Conservation (phyloP, 176 grass and related monocot genomes). For the Rhynchospora breviuscula region DNA sequence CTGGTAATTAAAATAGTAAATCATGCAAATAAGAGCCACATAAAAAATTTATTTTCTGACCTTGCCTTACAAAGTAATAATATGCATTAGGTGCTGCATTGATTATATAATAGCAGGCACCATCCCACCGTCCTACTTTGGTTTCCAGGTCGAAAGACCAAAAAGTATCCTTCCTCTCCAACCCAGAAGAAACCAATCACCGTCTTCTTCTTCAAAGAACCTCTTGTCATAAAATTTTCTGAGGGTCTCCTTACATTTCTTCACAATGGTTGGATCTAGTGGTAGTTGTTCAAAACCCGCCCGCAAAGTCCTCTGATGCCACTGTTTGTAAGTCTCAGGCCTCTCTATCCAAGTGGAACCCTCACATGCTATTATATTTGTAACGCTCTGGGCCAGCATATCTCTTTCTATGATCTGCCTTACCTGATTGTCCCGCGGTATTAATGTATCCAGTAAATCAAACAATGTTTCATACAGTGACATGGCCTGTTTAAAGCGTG, state of each 20-base stretch:
- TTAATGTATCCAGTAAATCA: slow-evolving; percentile 27
- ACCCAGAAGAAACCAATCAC: slow-evolving; percentile 32
- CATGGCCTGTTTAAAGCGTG: slow-evolving; percentile 32
- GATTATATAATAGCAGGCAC: neutral
- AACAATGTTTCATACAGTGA: slow-evolving; percentile 21
- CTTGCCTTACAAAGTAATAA: neutral
- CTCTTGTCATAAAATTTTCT: slow-evolving; percentile 12
- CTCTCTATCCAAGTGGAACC: slow-evolving; percentile 33
- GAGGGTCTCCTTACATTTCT: slow-evolving; percentile 27
- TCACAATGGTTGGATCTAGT: slow-evolving; percentile 27
- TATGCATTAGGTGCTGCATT: neutral
- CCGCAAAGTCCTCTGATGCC: slow-evolving; percentile 32
- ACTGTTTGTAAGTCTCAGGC: slow-evolving; percentile 32
- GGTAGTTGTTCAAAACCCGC: slow-evolving; percentile 25
- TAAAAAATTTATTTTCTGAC: neutral
- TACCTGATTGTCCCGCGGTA: slow-evolving; percentile 28
- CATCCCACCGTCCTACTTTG: neutral
- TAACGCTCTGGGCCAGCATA: slow-evolving; percentile 22
- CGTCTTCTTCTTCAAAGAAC: slow-evolving; percentile 35
- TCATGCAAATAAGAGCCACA: neutral
- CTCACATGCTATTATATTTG: slow-evolving; percentile 34
- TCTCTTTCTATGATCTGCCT: slow-evolving; percentile 28
- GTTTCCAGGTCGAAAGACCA: slow-evolving; percentile 31
- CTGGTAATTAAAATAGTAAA: neutral
- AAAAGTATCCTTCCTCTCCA: slow-evolving; percentile 32